Evolutionary conservation across 2,329 filamentous ascomycete genomes (phyloP).

Genomic region (Magnaporthiopsis poae): DNA sequence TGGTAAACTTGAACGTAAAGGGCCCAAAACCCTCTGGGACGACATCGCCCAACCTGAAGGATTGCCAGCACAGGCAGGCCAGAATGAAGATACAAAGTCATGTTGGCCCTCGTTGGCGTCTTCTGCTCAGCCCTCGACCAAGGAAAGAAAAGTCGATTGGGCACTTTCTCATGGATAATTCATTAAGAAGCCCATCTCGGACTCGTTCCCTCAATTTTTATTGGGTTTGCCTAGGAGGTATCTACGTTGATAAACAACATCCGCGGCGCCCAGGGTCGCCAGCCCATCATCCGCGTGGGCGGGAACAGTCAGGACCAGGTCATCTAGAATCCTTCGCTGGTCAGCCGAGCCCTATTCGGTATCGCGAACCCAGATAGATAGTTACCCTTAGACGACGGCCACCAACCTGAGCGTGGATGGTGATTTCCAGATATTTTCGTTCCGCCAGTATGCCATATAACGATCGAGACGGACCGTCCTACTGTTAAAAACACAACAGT

Average conservation of each 20-base stretch:
- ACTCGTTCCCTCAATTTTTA: conserved; percentile 32
- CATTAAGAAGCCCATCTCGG: conserved; percentile 19
- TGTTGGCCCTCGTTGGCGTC: no score
- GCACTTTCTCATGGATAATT: no score
- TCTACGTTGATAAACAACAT: conserved; percentile 44
- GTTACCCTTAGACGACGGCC: conserved; percentile 12
- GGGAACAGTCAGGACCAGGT: conserved; percentile 61
- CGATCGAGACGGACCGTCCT: conserved; percentile 37
- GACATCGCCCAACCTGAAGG: no score
- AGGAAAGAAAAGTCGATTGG: no score
- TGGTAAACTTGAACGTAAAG: no score
- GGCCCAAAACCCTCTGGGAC: no score
- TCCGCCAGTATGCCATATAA: conserved; percentile 43
- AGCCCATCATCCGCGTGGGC: conserved; percentile 52
- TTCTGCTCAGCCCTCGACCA: conserved; percentile 14
- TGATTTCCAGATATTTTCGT: conserved; percentile 43
- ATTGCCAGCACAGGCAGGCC: no score
- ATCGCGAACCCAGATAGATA: conserved; percentile 40
- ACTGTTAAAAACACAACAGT: conserved; percentile 47
- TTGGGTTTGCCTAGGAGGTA: conserved; percentile 36
- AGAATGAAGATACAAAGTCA: no score
- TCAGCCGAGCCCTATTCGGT: conserved; percentile 38
- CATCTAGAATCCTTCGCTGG: conserved; percentile 45
- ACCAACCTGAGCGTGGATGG: conserved; percentile 35
- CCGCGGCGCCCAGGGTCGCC: conserved; percentile 40